Evolutionary conservation across 441 rosid genomes (phyloP).

Genomic region (Arabidopsis hybrid): DNA sequence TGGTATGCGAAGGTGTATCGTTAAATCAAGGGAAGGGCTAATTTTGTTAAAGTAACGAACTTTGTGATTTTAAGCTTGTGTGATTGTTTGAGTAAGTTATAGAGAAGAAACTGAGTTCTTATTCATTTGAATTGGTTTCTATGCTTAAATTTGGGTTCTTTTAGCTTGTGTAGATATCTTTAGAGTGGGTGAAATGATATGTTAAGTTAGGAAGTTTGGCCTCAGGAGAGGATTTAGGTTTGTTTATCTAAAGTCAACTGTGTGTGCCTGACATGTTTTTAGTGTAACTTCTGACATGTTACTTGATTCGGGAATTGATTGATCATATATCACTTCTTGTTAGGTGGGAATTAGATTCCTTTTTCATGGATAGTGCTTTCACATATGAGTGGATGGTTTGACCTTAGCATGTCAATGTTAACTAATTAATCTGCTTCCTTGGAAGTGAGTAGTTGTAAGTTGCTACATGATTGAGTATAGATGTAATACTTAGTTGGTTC

Average conservation of each 20-base stretch:
- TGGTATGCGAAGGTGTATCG: not conserved
- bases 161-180: constrained; percentile 20
- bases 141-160: constrained; percentile 17
- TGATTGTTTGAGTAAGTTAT: constrained; percentile 3
- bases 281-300: constrained; percentile 36
- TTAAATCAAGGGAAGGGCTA: not conserved
- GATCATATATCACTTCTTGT: constrained; percentile 18
- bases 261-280: constrained; percentile 38
- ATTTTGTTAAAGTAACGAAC: not conserved
- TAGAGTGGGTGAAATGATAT: not conserved
- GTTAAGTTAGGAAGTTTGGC: constrained; percentile 15
- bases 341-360: constrained; percentile 40
- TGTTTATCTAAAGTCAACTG: constrained; percentile 40
- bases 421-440: not conserved
- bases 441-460: constrained; percentile 3
- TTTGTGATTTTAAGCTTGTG: constrained; percentile 13
- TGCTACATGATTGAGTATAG: constrained; percentile 14
- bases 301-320: constrained; percentile 36
- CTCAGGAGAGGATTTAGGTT: constrained; percentile 30
- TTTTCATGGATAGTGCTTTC: constrained; percentile 22
- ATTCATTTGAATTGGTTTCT: not conserved
- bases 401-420: constrained; percentile 18
- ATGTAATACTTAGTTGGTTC: constrained; percentile 5
- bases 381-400: constrained; percentile 19
- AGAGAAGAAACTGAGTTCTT: constrained; percentile 18